Evolutionary conservation across 2,329 filamentous ascomycete genomes (phyloP).

Genomic region (Orbilia quercus): DNA sequence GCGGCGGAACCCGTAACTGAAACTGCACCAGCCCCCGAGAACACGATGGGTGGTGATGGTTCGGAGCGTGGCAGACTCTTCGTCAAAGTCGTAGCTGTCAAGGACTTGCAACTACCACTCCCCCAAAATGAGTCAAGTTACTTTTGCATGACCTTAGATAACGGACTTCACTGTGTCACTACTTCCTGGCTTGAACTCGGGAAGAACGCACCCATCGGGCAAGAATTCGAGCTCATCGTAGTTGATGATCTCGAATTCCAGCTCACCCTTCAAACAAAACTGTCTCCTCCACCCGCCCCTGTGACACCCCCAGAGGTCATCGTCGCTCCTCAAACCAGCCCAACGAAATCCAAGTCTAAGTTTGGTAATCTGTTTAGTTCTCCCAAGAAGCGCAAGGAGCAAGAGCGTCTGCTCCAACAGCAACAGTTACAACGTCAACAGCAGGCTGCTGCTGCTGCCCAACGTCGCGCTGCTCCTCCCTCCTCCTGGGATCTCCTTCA

Average conservation of each 20-base stretch:
- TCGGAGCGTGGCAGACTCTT: conserved; percentile 91
- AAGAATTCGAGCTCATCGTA: conserved; percentile 70
- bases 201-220: conserved; percentile 84
- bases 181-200: conserved; percentile 94
- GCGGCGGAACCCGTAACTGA: conserved; percentile 1
- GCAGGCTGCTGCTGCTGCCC: conserved; percentile 70
- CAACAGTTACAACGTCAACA: conserved; percentile 70
- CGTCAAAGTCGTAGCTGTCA: conserved; percentile 98
- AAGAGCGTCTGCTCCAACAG: conserved; percentile 88
- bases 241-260: conserved; percentile 99
- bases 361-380: conserved; percentile 94
- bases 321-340: conserved; percentile 66
- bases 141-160: conserved; percentile 97
- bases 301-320: conserved; percentile 59
- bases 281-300: conserved; percentile 78
- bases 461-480: conserved; percentile 72
- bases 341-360: conserved; percentile 75
- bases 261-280: conserved; percentile 92
- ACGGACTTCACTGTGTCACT: conserved; percentile 96
- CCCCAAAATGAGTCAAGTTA: conserved; percentile 93
- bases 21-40: conserved; percentile 4
- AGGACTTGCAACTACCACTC: conserved; percentile 90
- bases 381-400: conserved; percentile 95
- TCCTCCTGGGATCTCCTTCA: conserved; percentile 88
- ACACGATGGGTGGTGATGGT: conserved; percentile 73